phyloP scores from a whole-genome alignment of 2,329 filamentous ascomycete genomes.

The Bipolaris victoriae region DNA sequence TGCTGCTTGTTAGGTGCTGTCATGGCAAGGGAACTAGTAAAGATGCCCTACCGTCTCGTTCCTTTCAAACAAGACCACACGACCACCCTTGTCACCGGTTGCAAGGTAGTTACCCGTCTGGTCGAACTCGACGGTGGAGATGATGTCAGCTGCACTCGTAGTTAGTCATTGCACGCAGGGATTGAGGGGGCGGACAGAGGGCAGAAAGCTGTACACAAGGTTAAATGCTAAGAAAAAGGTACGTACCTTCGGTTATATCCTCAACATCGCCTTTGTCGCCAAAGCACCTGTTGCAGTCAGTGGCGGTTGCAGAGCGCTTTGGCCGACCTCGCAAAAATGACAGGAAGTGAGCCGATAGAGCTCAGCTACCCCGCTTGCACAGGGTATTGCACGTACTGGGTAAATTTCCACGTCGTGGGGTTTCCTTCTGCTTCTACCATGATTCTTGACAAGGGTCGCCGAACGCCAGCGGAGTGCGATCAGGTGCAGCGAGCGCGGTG shows the following conservation, averaged over 20 bases:
- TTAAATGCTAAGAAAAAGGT: constrained; percentile 6
- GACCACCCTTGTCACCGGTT: constrained; percentile 86
- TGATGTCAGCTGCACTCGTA: constrained; percentile 73
- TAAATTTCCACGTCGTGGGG: constrained; percentile 99
- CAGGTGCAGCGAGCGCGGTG: constrained; percentile 22
- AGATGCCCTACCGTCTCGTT: constrained; percentile 83
- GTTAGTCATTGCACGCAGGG: constrained; percentile 20
- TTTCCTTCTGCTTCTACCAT: constrained; percentile 97
- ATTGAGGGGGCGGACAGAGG: constrained; percentile 5
- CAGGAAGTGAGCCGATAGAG: not conserved
- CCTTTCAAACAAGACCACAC: constrained; percentile 85
- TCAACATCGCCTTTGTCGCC: constrained; percentile 99
- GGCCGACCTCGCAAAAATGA: not conserved
- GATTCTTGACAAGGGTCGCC: constrained; percentile 54
- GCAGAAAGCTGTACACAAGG: not conserved
- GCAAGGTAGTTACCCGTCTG: constrained; percentile 89
- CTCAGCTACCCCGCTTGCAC: not conserved
- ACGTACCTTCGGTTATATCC: constrained; percentile 91
- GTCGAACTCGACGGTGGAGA: constrained; percentile 89
- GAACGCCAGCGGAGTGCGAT: constrained; percentile 17
- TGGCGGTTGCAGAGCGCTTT: constrained; percentile 6
- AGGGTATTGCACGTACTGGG: constrained; percentile 73
- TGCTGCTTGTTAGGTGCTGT: constrained; percentile 50
- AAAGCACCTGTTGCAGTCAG: constrained; percentile 76
- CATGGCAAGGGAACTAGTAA: not conserved